Conservation (phyloP, 164 flowering plant genomes). For the Chimonanthus praecox region DNA sequence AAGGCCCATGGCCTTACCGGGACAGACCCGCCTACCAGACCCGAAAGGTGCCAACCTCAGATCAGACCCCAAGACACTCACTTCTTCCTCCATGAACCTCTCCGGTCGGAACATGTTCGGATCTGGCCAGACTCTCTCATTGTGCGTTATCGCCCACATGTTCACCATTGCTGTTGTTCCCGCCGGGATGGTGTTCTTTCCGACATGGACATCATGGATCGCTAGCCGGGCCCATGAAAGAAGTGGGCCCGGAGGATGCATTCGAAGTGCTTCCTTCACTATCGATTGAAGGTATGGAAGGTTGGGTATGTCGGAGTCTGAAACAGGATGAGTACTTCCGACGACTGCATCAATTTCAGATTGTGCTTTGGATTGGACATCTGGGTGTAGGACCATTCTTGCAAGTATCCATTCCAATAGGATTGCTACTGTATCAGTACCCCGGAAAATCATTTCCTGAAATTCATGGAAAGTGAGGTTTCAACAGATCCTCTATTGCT, state of each 20-base stretch:
- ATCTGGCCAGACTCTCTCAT: constrained; percentile 21
- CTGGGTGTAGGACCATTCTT: constrained; percentile 32
- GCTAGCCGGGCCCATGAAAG: constrained; percentile 35
- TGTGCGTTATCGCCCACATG: constrained; percentile 46
- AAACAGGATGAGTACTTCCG: constrained; percentile 3
- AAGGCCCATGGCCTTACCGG: constrained; percentile 35
- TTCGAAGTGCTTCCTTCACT: constrained; percentile 27
- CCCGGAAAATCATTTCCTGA: constrained; percentile 39
- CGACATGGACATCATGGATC: constrained; percentile 29
- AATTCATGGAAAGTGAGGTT: not conserved
- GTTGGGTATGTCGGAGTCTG: constrained; percentile 25
- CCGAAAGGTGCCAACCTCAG: constrained; percentile 44
- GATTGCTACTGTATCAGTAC: constrained; percentile 37
- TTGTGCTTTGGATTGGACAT: constrained; percentile 27
- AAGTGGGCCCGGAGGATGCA: constrained; percentile 37
- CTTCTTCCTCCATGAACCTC: constrained; percentile 22
- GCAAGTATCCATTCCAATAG: constrained; percentile 35
- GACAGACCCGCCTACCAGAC: constrained; percentile 36
- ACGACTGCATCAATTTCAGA: constrained; percentile 21
- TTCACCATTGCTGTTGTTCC: constrained; percentile 50
- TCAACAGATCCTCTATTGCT: no score
- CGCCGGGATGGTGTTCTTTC: constrained; percentile 27
- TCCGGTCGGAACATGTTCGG: constrained; percentile 25
- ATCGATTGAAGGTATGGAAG: constrained; percentile 27
- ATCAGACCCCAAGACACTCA: constrained; percentile 29